Conservation (phyloP, 495 filamentous ascomycete species). For the Trichoderma orchidacearum region DNA sequence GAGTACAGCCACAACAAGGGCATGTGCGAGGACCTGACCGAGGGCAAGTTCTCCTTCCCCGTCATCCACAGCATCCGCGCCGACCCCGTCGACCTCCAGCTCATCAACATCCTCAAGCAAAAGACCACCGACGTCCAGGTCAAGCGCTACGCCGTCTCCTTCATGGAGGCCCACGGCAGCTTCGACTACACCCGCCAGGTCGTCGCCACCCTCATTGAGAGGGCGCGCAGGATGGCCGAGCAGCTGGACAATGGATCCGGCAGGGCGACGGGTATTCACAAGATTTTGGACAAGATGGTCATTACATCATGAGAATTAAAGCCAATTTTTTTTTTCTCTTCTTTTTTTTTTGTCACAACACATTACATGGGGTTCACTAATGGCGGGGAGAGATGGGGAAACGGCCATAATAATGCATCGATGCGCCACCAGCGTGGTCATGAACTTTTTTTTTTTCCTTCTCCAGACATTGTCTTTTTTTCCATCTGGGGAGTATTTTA, state of each 20-base stretch:
- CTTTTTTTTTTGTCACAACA: too few relatives aligned
- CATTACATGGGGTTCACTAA: too few relatives aligned
- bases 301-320: constrained; percentile 8
- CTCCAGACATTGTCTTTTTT: too few relatives aligned
- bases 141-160: constrained; percentile 80
- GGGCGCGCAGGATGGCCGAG: constrained; percentile 53
- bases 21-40: constrained; percentile 89
- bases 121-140: constrained; percentile 76
- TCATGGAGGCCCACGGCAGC: constrained; percentile 80
- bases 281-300: constrained; percentile 34
- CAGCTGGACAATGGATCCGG: constrained; percentile 44
- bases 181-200: constrained; percentile 76
- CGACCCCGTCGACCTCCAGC: constrained; percentile 62
- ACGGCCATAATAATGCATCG: too few relatives aligned
- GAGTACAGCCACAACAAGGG: constrained; percentile 84
- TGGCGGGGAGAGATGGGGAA: too few relatives aligned
- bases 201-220: constrained; percentile 48
- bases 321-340: neutral
- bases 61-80: constrained; percentile 89
- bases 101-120: constrained; percentile 87
- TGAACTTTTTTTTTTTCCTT: too few relatives aligned
- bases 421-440: too few relatives aligned
- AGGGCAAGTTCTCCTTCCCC: constrained; percentile 96
- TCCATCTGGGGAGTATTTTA: too few relatives aligned
- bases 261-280: constrained; percentile 28